These are phyloP conservation scores for Iodosphaeria phyllophila DNA, from an alignment of 2,329 filamentous ascomycete genomes.

Conservation along the genomic window DNA sequence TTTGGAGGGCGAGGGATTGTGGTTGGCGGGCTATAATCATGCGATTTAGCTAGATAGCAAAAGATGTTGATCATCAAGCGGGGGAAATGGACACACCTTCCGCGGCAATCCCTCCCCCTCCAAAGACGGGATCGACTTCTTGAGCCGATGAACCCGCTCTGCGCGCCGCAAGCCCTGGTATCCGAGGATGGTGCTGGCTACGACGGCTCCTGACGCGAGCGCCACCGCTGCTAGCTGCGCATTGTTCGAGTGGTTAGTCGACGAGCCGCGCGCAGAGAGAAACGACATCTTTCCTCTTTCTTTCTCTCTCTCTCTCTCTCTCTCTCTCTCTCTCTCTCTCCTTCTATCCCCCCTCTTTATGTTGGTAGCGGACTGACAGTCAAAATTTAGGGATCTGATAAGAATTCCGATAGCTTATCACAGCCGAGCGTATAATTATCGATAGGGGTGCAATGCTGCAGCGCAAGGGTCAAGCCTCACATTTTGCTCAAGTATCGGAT, in stretches of 20 bases:
- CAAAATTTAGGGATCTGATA: too few relatives aligned
- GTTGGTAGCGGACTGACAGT: background rate
- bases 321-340: background rate
- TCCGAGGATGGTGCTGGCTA: slow-evolving; percentile 39
- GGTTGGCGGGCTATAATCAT: slow-evolving; percentile 35
- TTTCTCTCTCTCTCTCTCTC: background rate
- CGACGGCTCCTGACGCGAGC: slow-evolving; percentile 40
- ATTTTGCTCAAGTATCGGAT: too few relatives aligned
- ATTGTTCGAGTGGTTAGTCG: slow-evolving; percentile 25
- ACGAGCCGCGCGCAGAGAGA: slow-evolving; percentile 22
- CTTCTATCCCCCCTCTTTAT: background rate
- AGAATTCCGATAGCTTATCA: too few relatives aligned
- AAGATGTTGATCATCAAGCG: background rate
- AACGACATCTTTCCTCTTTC: slow-evolving; percentile 14
- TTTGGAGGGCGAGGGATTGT: slow-evolving; percentile 33
- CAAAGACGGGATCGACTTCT: slow-evolving; percentile 35
- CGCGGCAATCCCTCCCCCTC: slow-evolving; percentile 14
- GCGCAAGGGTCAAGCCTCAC: too few relatives aligned
- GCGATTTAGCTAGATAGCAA: background rate
- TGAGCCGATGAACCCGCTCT: slow-evolving; percentile 34
- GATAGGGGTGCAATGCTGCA: too few relatives aligned
- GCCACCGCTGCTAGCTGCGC: slow-evolving; percentile 55
- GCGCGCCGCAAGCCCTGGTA: slow-evolving; percentile 40
- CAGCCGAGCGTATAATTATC: too few relatives aligned
- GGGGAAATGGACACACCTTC: slow-evolving; percentile 13